A percentile compares a stretch with the other conserved stretches of the same genome.
Evolutionary conservation across 2,329 filamentous ascomycete genomes (phyloP).

Genomic region (Epichloe brachyelytri): DNA sequence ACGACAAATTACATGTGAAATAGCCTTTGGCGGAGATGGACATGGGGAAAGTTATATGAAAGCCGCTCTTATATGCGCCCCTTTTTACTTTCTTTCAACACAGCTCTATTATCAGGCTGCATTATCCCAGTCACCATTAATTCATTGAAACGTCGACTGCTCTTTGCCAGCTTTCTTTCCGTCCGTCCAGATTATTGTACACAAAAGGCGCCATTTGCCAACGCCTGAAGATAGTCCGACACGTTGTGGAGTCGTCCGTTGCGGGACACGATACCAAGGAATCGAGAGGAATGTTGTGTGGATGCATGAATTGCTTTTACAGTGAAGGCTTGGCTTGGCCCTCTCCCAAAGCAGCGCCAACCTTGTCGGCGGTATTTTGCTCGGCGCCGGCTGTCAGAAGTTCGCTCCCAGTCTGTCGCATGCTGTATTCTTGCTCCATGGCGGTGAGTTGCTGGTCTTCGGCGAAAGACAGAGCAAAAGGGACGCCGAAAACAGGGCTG

Average conservation of each 20-base stretch:
- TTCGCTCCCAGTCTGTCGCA: conserved; percentile 84
- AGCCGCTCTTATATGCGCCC: conserved; percentile 12
- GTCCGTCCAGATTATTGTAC: conserved; percentile 3
- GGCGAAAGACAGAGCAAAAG: conserved; percentile 81
- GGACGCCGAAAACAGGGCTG: conserved; percentile 82
- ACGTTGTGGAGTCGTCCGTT: background rate
- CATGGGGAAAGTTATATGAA: conserved; percentile 9
- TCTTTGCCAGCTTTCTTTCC: background rate
- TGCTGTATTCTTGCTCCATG: conserved; percentile 95
- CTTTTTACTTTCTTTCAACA: conserved; percentile 6
- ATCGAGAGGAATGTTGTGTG: background rate
- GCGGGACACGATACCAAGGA: background rate
- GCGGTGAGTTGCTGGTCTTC: conserved; percentile 96
- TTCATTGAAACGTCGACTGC: background rate
- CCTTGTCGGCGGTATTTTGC: conserved; percentile 33
- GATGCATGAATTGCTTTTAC: conserved; percentile 19
- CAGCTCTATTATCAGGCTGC: background rate
- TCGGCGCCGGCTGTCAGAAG: conserved; percentile 37
- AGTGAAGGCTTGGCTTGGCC: conserved; percentile 35
- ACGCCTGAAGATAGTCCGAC: background rate
- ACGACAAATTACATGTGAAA: conserved; percentile 16
- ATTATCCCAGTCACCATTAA: background rate
- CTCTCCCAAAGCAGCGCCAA: conserved; percentile 36
- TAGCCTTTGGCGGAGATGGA: conserved; percentile 17
- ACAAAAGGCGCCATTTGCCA: background rate